Evolutionary conservation across 2,329 filamentous ascomycete genomes (phyloP).

Genomic region (Arthrobotrys conoides): DNA sequence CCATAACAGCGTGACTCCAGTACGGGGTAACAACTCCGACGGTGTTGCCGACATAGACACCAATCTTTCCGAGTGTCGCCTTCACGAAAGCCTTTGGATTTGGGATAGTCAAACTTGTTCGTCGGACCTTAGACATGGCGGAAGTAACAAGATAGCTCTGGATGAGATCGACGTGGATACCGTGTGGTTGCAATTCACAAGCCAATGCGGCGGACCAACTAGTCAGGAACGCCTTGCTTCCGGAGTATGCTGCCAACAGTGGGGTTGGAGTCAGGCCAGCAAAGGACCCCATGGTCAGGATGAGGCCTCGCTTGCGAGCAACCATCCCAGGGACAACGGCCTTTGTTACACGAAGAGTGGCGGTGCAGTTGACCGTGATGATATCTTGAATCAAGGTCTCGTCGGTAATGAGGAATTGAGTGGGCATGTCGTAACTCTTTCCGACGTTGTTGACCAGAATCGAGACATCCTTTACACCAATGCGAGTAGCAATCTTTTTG

Average conservation of each 20-base stretch:
- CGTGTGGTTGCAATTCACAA: slow-evolving; percentile 82
- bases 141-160: slow-evolving; percentile 94
- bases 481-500: slow-evolving; percentile 76
- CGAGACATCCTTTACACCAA: slow-evolving; percentile 82
- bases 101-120: slow-evolving; percentile 82
- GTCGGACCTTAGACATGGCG: slow-evolving; percentile 96
- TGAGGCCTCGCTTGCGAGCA: slow-evolving; percentile 84
- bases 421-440: slow-evolving; percentile 91
- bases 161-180: slow-evolving; percentile 90
- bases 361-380: slow-evolving; percentile 93
- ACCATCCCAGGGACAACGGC: slow-evolving; percentile 87
- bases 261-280: slow-evolving; percentile 93
- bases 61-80: slow-evolving; percentile 83
- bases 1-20: slow-evolving; percentile 91
- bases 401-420: slow-evolving; percentile 85
- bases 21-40: slow-evolving; percentile 84
- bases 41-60: slow-evolving; percentile 73
- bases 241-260: slow-evolving; percentile 93
- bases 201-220: slow-evolving; percentile 92
- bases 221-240: slow-evolving; percentile 97
- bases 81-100: slow-evolving; percentile 86
- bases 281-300: slow-evolving; percentile 97
- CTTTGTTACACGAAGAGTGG: slow-evolving; percentile 89
- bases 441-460: slow-evolving; percentile 98
- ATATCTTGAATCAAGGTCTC: slow-evolving; percentile 88